phyloP scores from a whole-genome alignment of 2,329 filamentous ascomycete species.

The Lachnellula subtilissima region DNA sequence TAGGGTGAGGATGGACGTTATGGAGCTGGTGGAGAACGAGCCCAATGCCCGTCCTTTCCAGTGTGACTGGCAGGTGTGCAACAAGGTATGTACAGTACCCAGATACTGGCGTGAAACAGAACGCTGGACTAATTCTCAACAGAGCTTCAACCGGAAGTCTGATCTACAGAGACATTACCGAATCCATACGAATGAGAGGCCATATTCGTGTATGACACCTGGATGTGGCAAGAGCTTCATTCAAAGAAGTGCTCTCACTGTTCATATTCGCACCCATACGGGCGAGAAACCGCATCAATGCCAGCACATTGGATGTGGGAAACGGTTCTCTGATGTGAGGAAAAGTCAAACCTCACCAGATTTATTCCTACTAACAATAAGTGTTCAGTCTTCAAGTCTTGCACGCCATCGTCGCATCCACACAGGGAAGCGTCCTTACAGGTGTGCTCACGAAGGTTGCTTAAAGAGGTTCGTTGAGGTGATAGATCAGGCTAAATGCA shows the following conservation, averaged over 20 bases:
- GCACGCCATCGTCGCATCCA: conserved; percentile 61
- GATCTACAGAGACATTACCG: conserved; percentile 66
- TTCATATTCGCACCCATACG: conserved; percentile 66
- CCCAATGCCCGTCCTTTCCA: conserved; percentile 57
- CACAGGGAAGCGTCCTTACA: conserved; percentile 65
- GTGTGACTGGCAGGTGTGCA: conserved; percentile 59
- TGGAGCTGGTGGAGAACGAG: conserved; percentile 62
- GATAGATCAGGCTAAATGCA: conserved; percentile 5
- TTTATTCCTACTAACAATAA: conserved; percentile 11
- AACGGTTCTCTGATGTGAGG: conserved; percentile 65
- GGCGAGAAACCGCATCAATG: conserved; percentile 69
- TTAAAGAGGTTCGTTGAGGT: conserved; percentile 30
- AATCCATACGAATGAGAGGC: conserved; percentile 67
- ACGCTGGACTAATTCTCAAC: conserved; percentile 1
- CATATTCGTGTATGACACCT: conserved; percentile 55
- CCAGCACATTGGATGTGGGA: conserved; percentile 59
- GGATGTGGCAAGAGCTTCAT: conserved; percentile 68
- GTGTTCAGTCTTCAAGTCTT: conserved; percentile 32
- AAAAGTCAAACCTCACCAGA: not conserved
- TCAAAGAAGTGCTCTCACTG: conserved; percentile 64
- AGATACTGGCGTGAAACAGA: conserved; percentile 4
- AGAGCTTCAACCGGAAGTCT: conserved; percentile 71
- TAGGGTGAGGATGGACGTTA: conserved; percentile 52
- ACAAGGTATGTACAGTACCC: conserved; percentile 45
- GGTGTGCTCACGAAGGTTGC: conserved; percentile 47